Base-by-base conservation (phyloP, 495 filamentous ascomycete species). In the Penicillium silybi region DNA sequence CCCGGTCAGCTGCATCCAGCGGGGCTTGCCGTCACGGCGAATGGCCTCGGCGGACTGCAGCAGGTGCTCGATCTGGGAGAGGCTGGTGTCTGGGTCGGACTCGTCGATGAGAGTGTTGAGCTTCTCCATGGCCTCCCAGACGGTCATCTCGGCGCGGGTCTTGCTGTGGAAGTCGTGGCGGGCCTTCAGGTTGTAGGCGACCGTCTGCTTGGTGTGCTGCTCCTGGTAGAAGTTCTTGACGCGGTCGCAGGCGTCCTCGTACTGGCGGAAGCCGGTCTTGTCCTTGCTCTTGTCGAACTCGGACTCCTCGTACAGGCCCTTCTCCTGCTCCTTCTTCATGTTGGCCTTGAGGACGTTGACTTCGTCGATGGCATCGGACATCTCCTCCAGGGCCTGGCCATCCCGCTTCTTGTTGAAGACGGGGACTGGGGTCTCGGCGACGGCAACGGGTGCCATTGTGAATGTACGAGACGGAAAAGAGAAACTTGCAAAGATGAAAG, bases 101-200 rank as follows among this genome's bases (percentile, higher is more conserved):
- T 92, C 88, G 72, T 96, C 90, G 66, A 95, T 87, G 6, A 95
- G 74, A 1, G 87, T 88, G 74, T 95, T 90, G 48, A 95, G 82
- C 64, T 87, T 92, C 76, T 92, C 87, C 69, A 95, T 92, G 7
- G 90, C 90, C 60, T 92, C 75, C 90, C 90, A 96, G 59, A 96
- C 71, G 29, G 81, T 85, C 86, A 95, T 88, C 60, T 86, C 77
- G 17, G 83, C 85, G 47, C 88, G 80, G 8, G 73, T 82, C 48
- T 82, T 79, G 40, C 77, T 76, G 63, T 85, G 75, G 74, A 95
- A 91, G 44, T 73, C 73, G 53, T 85, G 77, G 37, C 90, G 86
- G 5, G 87, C 80, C 48, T 85, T 80, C 16, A 92, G 78, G 72
- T 92, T 92, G 79, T 90, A 89, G 13, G 87, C 86, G 0, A 92